These are phyloP conservation scores for Tetrahymena malaccensis DNA, from an alignment of 73 alveolate species.

Conservation along the genomic window DNA sequence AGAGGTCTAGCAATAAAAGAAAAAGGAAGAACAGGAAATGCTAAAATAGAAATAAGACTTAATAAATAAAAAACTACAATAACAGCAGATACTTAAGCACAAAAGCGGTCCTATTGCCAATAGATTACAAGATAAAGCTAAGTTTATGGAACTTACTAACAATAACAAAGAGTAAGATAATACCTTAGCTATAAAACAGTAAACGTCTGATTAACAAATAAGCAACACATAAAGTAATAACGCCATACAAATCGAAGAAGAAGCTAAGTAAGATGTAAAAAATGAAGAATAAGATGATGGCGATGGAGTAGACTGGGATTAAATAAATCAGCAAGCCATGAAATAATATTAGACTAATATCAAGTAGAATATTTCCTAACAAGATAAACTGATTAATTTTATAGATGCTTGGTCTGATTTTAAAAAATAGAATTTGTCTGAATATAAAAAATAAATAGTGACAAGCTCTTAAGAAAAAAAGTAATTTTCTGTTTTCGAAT, in stretches of 20 bases:
- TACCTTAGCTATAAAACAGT: background rate
- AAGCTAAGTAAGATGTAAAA: background rate
- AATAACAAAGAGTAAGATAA: slow-evolving; percentile 1
- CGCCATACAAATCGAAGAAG: background rate
- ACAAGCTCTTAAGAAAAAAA: background rate
- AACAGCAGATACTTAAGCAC: background rate
- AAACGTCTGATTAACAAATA: background rate
- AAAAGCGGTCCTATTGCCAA: slow-evolving; percentile 24
- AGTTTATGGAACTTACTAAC: background rate
- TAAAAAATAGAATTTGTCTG: background rate
- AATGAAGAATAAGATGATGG: background rate
- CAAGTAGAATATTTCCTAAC: background rate
- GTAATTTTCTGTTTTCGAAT: slow-evolving; percentile 15
- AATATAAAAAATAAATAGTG: background rate
- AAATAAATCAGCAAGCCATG: slow-evolving; percentile 1
- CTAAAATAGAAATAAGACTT: background rate
- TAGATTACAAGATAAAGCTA: slow-evolving; percentile 22
- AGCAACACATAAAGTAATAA: background rate
- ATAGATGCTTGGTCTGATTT: slow-evolving; percentile 23
- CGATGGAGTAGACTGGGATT: slow-evolving; percentile 19
- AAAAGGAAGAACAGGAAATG: background rate
- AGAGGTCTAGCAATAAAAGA: background rate
- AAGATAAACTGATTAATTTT: background rate
- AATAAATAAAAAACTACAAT: background rate
- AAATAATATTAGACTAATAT: background rate